Conservation (phyloP, 2,329 filamentous ascomycete species). For the Alternaria tenuissima region DNA sequence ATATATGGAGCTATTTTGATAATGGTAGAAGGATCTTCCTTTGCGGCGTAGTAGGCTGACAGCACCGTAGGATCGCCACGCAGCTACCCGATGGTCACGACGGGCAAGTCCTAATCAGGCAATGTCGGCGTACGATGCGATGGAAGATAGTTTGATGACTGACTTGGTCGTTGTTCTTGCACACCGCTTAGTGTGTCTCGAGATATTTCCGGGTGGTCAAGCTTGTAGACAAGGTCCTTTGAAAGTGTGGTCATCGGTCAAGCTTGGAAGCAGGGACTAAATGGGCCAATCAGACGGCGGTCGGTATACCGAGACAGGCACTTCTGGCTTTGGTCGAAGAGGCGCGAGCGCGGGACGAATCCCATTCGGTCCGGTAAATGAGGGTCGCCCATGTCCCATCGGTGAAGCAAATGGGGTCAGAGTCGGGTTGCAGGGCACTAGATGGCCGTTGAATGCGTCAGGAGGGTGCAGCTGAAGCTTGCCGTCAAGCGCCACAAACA, state of each 20-base stretch:
- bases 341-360: constrained; percentile 11
- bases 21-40: constrained; percentile 3
- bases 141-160: constrained; percentile 6
- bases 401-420: constrained; percentile 12
- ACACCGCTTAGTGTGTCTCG: constrained; percentile 8
- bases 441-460: constrained; percentile 18
- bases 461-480: constrained; percentile 13
- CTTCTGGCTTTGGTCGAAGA: neutral
- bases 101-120: constrained; percentile 10
- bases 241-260: constrained; percentile 11
- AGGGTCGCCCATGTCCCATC: constrained; percentile 10
- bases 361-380: constrained; percentile 13
- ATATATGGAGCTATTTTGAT: constrained; percentile 7
- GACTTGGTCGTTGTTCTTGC: constrained; percentile 2
- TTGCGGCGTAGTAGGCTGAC: constrained; percentile 5
- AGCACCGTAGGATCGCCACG: constrained; percentile 11
- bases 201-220: constrained; percentile 5
- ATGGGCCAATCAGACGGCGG: constrained; percentile 8
- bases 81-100: constrained; percentile 11
- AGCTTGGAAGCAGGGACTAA: neutral
- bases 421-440: constrained; percentile 10
- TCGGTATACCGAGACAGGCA: constrained; percentile 10
- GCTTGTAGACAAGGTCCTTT: constrained; percentile 13
- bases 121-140: constrained; percentile 6
- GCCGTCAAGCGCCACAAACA: constrained; percentile 13